phyloP scores from a whole-genome alignment of 192 early-diverging fungal genomes.

The Entomortierella parvispora region DNA sequence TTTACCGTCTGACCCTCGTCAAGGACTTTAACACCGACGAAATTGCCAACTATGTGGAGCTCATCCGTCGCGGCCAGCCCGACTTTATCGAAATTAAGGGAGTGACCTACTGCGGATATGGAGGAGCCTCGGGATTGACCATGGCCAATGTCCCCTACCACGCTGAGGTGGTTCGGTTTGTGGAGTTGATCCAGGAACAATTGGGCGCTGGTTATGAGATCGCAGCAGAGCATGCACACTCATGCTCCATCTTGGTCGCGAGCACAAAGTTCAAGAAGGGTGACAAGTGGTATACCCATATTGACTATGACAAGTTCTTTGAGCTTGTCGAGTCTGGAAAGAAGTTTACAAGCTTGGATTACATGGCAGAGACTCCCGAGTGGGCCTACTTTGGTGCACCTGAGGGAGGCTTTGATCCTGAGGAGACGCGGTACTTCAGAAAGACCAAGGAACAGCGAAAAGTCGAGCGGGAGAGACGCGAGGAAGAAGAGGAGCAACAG shows the following conservation, averaged over 20 bases:
- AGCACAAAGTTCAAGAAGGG: conserved; percentile 72
- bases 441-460: conserved; percentile 60
- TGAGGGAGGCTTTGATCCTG: conserved; percentile 75
- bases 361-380: conserved; percentile 71
- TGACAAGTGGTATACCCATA: conserved; percentile 77
- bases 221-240: conserved; percentile 76
- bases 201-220: conserved; percentile 74
- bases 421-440: conserved; percentile 71
- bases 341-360: conserved; percentile 71
- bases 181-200: conserved; percentile 60
- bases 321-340: conserved; percentile 62
- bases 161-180: conserved; percentile 74
- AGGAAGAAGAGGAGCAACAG: conserved; percentile 20
- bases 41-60: conserved; percentile 70
- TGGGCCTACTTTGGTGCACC: conserved; percentile 77
- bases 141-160: conserved; percentile 82
- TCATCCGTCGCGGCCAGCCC: conserved; percentile 71
- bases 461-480: conserved; percentile 34
- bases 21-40: conserved; percentile 78
- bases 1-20: conserved; percentile 78
- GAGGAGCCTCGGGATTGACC: conserved; percentile 70
- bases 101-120: conserved; percentile 80
- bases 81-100: conserved; percentile 83
- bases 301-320: conserved; percentile 79
- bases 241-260: conserved; percentile 74